Evolutionary conservation across 2,329 filamentous ascomycete species (phyloP).

Genomic region (Aspergillus fructus): DNA sequence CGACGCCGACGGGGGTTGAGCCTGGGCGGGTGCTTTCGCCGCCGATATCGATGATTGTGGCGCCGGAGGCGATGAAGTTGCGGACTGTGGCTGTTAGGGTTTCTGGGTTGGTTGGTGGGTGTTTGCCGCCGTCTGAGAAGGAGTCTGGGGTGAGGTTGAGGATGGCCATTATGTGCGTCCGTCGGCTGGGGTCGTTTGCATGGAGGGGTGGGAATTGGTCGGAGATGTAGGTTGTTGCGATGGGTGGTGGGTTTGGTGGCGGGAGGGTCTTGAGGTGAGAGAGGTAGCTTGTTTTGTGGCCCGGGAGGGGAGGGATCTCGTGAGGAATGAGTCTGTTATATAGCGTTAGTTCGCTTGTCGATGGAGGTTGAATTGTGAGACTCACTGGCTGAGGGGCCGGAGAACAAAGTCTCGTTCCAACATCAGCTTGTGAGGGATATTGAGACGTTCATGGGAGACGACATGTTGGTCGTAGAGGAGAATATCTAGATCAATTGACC

Average conservation of each 20-base stretch:
- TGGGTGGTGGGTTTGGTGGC: conserved; percentile 35
- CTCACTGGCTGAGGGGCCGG: conserved; percentile 66
- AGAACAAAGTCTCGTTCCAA: conserved; percentile 92
- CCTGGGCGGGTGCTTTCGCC: conserved; percentile 89
- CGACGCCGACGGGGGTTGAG: conserved; percentile 64
- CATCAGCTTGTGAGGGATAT: conserved; percentile 80
- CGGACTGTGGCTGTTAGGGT: conserved; percentile 59
- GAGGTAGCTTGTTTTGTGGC: conserved; percentile 32
- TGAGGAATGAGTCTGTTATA: conserved; percentile 42
- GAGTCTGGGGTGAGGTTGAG: conserved; percentile 94
- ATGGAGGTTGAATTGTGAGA: neutral
- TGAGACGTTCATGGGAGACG: conserved; percentile 70
- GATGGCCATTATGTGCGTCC: conserved; percentile 86
- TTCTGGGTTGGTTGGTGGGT: conserved; percentile 50
- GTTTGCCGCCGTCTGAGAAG: conserved; percentile 84
- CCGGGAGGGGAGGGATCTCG: conserved; percentile 32
- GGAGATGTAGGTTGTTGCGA: conserved; percentile 41
- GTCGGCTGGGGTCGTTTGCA: conserved; percentile 54
- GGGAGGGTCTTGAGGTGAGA: conserved; percentile 35
- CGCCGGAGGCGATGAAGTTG: conserved; percentile 65
- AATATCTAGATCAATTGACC: conserved; percentile 93
- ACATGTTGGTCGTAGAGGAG: conserved; percentile 72
- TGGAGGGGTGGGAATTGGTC: conserved; percentile 54
- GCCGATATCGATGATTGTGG: conserved; percentile 85
- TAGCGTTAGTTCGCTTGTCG: conserved; percentile 10